Conservation (phyloP, 2,329 filamentous ascomycete genomes). For the Rutstroemia sp. region DNA sequence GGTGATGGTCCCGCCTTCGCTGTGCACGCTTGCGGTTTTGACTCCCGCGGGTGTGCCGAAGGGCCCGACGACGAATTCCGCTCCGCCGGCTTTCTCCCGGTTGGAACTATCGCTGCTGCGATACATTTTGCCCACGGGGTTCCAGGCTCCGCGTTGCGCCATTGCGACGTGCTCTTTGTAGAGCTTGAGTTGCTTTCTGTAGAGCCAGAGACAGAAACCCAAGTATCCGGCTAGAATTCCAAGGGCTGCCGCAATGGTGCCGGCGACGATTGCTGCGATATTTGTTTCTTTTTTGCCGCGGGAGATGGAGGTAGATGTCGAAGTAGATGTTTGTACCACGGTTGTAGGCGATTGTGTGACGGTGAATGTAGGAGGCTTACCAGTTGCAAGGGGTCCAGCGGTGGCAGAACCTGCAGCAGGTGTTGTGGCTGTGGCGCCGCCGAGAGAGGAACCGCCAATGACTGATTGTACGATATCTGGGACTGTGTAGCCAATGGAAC, state of each 20-base stretch:
- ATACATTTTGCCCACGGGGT: not conserved
- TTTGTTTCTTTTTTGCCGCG: constrained; percentile 22
- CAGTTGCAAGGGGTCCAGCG: constrained; percentile 63
- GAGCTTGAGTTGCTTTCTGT: constrained; percentile 60
- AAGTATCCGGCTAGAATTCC: constrained; percentile 56
- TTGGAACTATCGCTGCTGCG: not conserved
- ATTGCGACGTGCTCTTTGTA: constrained; percentile 65
- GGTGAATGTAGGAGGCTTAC: constrained; percentile 62
- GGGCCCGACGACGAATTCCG: not conserved
- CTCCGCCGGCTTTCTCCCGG: not conserved
- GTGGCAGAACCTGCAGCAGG: constrained; percentile 56
- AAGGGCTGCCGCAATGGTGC: constrained; percentile 57
- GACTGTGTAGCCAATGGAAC: constrained; percentile 58
- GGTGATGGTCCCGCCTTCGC: not conserved
- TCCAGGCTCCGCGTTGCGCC: constrained; percentile 48
- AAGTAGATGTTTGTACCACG: constrained; percentile 33
- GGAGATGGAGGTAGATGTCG: constrained; percentile 21
- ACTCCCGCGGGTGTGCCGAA: not conserved
- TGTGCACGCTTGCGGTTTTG: not conserved
- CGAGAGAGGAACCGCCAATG: constrained; percentile 52
- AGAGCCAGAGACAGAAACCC: constrained; percentile 66
- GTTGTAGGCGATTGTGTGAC: constrained; percentile 50
- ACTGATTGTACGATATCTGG: constrained; percentile 54
- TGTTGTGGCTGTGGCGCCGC: constrained; percentile 58
- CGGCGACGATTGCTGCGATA: constrained; percentile 39